phyloP scores from a whole-genome alignment of 352 stramenopile genomes.

The Pythium utonaiense region DNA sequence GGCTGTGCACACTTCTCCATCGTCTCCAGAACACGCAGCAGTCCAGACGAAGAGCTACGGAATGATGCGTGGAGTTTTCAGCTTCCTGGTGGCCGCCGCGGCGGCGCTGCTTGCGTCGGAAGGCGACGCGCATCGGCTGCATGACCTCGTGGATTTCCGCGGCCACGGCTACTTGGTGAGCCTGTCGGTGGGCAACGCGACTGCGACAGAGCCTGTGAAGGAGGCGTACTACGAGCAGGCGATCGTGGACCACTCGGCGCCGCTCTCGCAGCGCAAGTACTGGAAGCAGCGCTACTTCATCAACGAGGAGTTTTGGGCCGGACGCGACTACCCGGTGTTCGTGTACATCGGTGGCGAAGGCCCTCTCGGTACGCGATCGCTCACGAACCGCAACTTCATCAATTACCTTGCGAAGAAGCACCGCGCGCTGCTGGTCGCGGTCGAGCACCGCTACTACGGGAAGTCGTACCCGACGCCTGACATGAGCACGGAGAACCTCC shows the following conservation, averaged over 20 bases:
- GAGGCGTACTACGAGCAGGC: constrained; percentile 61
- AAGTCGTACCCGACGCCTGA: constrained; percentile 85
- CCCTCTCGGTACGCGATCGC: constrained; percentile 45
- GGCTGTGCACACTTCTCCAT: constrained; percentile 8
- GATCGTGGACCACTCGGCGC: constrained; percentile 69
- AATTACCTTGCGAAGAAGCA: constrained; percentile 75
- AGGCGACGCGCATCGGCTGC: constrained; percentile 25
- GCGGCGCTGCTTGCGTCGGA: constrained; percentile 10
- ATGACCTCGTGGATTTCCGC: constrained; percentile 61
- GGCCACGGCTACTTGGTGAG: constrained; percentile 67
- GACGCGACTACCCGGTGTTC: constrained; percentile 78
- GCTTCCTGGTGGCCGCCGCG: constrained; percentile 4
- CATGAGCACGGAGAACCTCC: constrained; percentile 78
- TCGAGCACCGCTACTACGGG: constrained; percentile 97
- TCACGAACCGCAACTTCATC: constrained; percentile 77
- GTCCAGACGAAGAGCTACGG: not conserved
- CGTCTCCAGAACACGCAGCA: not conserved
- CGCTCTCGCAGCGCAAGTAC: constrained; percentile 49
- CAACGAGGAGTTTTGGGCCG: constrained; percentile 85
- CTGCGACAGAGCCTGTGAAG: constrained; percentile 28
- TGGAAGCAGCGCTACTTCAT: constrained; percentile 90
- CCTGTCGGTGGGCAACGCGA: constrained; percentile 31
- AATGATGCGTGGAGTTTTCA: constrained; percentile 1
- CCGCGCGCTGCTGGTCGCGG: constrained; percentile 73
- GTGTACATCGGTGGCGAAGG: constrained; percentile 87